These are phyloP conservation scores for Musa schizocarpa DNA, from an alignment of 176 grass and related monocot genomes.

Conservation along the genomic window DNA sequence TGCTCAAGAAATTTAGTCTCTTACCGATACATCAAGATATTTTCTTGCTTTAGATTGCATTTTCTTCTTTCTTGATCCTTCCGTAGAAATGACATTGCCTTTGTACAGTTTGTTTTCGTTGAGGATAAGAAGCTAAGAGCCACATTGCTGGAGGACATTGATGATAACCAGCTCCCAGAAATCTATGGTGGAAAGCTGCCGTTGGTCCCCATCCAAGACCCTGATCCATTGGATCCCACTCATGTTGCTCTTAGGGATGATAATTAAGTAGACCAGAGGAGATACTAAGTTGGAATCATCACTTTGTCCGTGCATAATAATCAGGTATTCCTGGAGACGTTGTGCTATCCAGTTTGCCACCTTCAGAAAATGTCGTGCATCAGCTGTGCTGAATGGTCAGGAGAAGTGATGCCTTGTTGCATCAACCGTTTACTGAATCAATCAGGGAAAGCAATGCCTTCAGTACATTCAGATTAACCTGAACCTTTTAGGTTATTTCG, in stretches of 20 bases:
- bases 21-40: neutral
- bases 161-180: conserved; percentile 46
- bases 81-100: neutral
- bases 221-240: neutral
- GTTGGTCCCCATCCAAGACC: conserved; percentile 12
- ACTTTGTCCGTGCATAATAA: neutral
- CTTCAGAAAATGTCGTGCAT: no score
- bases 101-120: conserved; percentile 48
- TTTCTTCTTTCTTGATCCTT: neutral
- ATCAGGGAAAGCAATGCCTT: no score
- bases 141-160: conserved; percentile 50
- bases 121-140: conserved; percentile 40
- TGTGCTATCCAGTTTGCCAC: no score
- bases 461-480: no score
- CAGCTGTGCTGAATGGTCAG: no score
- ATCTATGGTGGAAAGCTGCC: conserved; percentile 53
- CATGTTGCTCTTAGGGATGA: neutral
- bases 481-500: no score
- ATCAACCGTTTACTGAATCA: no score
- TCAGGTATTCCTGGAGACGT: no score
- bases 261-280: neutral
- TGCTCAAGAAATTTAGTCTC: neutral
- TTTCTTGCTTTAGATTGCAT: neutral
- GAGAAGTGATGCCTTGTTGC: no score
- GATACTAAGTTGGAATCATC: neutral